A percentile compares a stretch with the other conserved stretches of the same genome.
These are phyloP conservation scores for Wallacemonas sp. DNA, from an alignment of 208 protist genomes.

Conservation along the genomic window DNA sequence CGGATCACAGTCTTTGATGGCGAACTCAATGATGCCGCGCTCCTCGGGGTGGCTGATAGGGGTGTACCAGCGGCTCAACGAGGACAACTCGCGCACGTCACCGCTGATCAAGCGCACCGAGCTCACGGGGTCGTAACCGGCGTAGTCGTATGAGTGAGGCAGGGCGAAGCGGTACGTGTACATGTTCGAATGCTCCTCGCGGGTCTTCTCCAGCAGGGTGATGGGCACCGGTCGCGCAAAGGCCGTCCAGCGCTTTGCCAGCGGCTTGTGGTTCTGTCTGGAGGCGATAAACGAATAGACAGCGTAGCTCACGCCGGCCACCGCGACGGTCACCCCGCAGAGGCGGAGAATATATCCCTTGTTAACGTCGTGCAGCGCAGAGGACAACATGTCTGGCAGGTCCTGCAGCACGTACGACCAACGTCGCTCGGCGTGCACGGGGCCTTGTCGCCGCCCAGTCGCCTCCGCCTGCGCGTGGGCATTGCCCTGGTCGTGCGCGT, in stretches of 20 bases:
- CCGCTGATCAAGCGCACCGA: conserved; percentile 67
- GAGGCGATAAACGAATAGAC: conserved; percentile 45
- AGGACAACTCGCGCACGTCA: conserved; percentile 41
- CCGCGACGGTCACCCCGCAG: conserved; percentile 14
- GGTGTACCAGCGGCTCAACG: conserved; percentile 79
- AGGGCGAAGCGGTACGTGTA: conserved; percentile 72
- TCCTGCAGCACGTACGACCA: conserved; percentile 86
- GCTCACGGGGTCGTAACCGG: conserved; percentile 83
- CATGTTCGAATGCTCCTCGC: conserved; percentile 57
- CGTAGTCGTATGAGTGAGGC: conserved; percentile 82
- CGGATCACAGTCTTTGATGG: conserved; percentile 73
- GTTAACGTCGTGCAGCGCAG: conserved; percentile 65
- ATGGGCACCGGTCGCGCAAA: conserved; percentile 62
- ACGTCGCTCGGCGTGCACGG: conserved; percentile 3
- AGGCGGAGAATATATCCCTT: conserved; percentile 70
- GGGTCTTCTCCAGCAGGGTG: conserved; percentile 67
- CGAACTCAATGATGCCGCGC: conserved; percentile 83
- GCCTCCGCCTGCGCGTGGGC: neutral
- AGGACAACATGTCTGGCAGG: conserved; percentile 27
- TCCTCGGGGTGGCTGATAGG: conserved; percentile 80
- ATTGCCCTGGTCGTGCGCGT: neutral
- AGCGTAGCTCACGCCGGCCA: conserved; percentile 22
- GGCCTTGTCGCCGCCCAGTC: neutral
- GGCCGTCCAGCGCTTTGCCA: conserved; percentile 67
- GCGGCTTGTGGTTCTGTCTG: conserved; percentile 50